phyloP scores from a whole-genome alignment of 768 basidiomycete species.

The Lentinula sp. region DNA sequence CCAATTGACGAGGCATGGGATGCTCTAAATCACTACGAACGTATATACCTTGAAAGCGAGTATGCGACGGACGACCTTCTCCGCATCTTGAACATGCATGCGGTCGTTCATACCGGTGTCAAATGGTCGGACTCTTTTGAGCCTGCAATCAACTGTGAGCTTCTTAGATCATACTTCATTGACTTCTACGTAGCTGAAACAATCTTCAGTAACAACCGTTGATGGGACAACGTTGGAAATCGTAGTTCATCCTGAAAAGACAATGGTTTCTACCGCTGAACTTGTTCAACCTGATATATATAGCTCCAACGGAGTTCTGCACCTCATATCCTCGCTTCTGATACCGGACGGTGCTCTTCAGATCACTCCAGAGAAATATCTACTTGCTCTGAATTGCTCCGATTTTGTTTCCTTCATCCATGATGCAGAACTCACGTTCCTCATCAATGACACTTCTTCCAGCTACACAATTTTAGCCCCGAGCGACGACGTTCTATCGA shows the following conservation, averaged over 20 bases:
- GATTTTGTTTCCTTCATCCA: conserved; percentile 86
- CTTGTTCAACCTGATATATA: conserved; percentile 80
- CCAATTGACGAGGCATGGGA: conserved; percentile 84
- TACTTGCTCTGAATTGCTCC: conserved; percentile 88
- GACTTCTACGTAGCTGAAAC: conserved; percentile 4
- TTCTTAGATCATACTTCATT: conserved; percentile 1
- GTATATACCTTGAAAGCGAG: conserved; percentile 82
- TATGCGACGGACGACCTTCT: conserved; percentile 78
- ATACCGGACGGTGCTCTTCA: conserved; percentile 69
- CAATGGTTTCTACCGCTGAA: conserved; percentile 48
- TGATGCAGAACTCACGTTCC: conserved; percentile 64
- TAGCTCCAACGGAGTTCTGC: conserved; percentile 92
- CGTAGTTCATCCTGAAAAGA: conserved; percentile 44
- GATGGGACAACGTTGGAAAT: conserved; percentile 65
- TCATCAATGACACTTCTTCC: conserved; percentile 64
- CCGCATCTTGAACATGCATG: conserved; percentile 75
- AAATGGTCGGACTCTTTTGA: conserved; percentile 62
- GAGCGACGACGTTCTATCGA: conserved; percentile 72
- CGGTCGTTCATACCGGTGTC: conserved; percentile 53
- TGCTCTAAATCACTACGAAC: conserved; percentile 69
- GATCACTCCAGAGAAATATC: conserved; percentile 91
- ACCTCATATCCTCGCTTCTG: conserved; percentile 80
- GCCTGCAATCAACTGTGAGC: conserved; percentile 48
- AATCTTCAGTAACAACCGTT: conserved; percentile 57
- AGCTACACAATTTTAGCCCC: conserved; percentile 90